These are phyloP conservation scores for Pisolithus orientalis DNA, from an alignment of 768 basidiomycete genomes.

Conservation along the genomic window DNA sequence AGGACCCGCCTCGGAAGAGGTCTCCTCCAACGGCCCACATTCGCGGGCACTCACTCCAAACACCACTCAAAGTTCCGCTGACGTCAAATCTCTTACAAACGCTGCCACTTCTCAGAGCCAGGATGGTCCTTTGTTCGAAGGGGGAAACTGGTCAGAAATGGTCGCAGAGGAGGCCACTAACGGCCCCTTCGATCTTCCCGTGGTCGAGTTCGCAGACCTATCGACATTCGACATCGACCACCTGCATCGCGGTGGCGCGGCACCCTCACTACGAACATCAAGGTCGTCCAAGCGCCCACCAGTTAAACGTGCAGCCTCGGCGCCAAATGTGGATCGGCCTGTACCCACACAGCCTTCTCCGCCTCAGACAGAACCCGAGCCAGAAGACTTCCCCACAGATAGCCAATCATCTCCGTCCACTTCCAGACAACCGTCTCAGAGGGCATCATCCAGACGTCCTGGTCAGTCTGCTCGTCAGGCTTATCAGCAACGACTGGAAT, in stretches of 20 bases:
- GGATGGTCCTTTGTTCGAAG: constrained; percentile 47
- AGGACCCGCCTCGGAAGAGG: constrained; percentile 63
- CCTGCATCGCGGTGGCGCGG: constrained; percentile 32
- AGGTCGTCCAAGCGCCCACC: constrained; percentile 35
- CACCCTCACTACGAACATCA: constrained; percentile 30
- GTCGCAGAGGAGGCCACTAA: constrained; percentile 67
- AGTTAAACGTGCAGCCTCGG: constrained; percentile 28
- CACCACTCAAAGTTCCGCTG: constrained; percentile 57
- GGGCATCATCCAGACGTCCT: constrained; percentile 28
- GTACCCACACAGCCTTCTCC: constrained; percentile 6
- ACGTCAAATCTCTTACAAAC: constrained; percentile 23
- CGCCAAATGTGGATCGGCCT: constrained; percentile 25
- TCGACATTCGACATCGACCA: constrained; percentile 17
- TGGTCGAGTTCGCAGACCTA: constrained; percentile 74
- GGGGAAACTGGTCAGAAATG: constrained; percentile 77
- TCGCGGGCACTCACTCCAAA: constrained; percentile 58
- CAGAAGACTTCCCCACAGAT: constrained; percentile 12
- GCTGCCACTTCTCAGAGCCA: constrained; percentile 25
- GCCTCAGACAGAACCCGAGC: constrained; percentile 11
- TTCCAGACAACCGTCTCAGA: constrained; percentile 28
- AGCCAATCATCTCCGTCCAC: constrained; percentile 35
- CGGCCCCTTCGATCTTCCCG: constrained; percentile 62
- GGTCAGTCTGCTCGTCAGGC: constrained; percentile 74
- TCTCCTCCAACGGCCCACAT: constrained; percentile 38
- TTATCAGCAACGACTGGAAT: constrained; percentile 76